Conservation (phyloP, 768 basidiomycete genomes). For the Suillus luteus region DNA sequence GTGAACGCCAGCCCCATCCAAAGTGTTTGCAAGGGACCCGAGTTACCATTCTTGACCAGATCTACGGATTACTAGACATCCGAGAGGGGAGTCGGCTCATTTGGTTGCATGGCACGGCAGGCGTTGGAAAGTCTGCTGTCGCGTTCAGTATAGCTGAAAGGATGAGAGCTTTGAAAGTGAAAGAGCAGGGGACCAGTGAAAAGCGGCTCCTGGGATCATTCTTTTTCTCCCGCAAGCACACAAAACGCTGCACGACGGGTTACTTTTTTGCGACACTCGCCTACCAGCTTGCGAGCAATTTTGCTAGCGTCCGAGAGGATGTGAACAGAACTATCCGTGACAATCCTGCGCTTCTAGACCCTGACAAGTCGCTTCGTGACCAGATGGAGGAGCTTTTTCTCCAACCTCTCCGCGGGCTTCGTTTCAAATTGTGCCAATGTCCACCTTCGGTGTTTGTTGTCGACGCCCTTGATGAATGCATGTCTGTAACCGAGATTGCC, state of each 20-base stretch:
- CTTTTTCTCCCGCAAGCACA: constrained; percentile 1
- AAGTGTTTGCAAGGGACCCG: constrained; percentile 3
- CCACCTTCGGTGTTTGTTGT: background rate
- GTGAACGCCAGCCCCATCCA: background rate
- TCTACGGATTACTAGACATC: background rate
- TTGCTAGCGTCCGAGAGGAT: background rate
- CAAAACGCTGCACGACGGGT: background rate
- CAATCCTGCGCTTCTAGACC: background rate
- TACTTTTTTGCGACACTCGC: background rate
- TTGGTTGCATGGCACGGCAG: background rate
- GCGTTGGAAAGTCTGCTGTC: background rate
- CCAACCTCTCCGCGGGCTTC: background rate
- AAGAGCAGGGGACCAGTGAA: background rate
- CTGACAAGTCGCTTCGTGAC: background rate
- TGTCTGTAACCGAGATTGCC: background rate
- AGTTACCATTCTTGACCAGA: background rate
- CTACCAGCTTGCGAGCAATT: background rate
- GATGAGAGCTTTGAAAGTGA: background rate
- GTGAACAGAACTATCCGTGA: background rate
- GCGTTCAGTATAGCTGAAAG: constrained; percentile 1
- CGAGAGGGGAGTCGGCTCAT: background rate
- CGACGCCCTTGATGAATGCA: background rate
- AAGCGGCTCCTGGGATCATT: background rate
- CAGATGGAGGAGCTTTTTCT: background rate
- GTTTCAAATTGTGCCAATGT: background rate